Evolutionary conservation across 1,284 basidiomycete genomes (phyloP), one percentile per base, ranked within the genome.

Genomic region (Hymenochaete sp.): DNA sequence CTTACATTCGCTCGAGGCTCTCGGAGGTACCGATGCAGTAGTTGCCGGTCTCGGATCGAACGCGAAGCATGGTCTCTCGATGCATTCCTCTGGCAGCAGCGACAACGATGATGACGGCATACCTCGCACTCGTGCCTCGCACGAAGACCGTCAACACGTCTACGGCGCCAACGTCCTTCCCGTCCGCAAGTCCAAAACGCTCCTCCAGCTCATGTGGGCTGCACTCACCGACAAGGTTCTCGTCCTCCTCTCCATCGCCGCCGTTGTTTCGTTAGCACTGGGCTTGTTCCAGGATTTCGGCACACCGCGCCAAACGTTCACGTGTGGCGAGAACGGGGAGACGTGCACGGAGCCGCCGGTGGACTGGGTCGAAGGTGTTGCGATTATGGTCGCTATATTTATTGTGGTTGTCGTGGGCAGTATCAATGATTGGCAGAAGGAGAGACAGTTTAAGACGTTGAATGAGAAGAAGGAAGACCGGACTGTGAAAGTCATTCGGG

Each of bases 331-430:
- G 14, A 49, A 61, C 37, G 63, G 63, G 8, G 50, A 59, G 21
- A 47, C 50, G 4, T 66, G 67, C 52, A 57, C 60, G 3, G 66
- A 79, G 35, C 78, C 88, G 13, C 75, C 73, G 11, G 85, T 88
- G 2, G 93, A 98, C 58, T 98, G 95, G 93, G 92, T 98, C 3
- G 95, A 98, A 67, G 96, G 96, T 57, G 91, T 98, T 10, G 92
- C 95, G 5, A 98, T 98, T 59, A 79, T 96, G 55, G 76, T 93
- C 45, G 96, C 96, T 4, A 80, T 91, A 43, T 53, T 77, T 41
- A 89, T 92, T 51, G 90, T 96, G 52, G 82, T 95, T 51, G 63
- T 90, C 33, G 88, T 93, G 42, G 91, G 90, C 29, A 89, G 88
- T 19, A 52, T 93, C 29, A 93, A 92, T 58, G 92, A 93, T 61